A percentile compares a stretch with the other conserved stretches of the same genome.
phyloP scores from a whole-genome alignment of 1,284 basidiomycete genomes.

The Leccinum pachyderme region DNA sequence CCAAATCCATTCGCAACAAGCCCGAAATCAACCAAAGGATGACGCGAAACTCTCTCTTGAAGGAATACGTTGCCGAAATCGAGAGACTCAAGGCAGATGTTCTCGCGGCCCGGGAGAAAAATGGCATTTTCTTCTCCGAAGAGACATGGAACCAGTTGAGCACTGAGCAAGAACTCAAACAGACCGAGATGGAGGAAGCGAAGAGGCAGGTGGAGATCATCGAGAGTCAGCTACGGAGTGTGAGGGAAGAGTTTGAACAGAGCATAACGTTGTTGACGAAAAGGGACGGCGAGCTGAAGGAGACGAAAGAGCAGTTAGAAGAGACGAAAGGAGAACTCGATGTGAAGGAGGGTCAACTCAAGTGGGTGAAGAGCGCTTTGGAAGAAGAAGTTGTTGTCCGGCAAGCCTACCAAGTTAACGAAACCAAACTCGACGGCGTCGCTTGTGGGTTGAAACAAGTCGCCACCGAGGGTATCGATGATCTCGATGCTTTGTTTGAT shows the following conservation, averaged over 20 bases:
- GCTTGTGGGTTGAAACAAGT: conserved; percentile 69
- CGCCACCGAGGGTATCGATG: conserved; percentile 66
- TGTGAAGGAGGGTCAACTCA: conserved; percentile 54
- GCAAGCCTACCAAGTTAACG: conserved; percentile 75
- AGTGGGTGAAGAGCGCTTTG: conserved; percentile 52
- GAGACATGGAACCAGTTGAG: conserved; percentile 86
- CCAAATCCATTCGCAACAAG: conserved; percentile 94
- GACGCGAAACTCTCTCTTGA: conserved; percentile 88
- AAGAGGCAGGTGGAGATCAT: conserved; percentile 79
- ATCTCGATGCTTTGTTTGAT: conserved; percentile 74
- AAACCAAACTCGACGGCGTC: conserved; percentile 67
- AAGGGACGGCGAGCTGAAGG: conserved; percentile 71
- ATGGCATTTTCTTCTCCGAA: conserved; percentile 89
- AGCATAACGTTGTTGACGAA: conserved; percentile 75
- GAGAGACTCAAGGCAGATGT: conserved; percentile 92
- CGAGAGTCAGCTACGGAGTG: conserved; percentile 76
- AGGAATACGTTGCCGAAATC: conserved; percentile 96
- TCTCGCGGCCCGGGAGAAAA: conserved; percentile 88
- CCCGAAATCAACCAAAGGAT: conserved; percentile 96
- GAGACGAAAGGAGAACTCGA: conserved; percentile 55
- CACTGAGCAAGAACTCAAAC: conserved; percentile 71
- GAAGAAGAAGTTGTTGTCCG: conserved; percentile 79
- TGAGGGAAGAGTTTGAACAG: conserved; percentile 90
- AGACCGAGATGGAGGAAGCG: conserved; percentile 78
- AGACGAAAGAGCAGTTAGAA: conserved; percentile 59